These are phyloP conservation scores for Ceratobasidium sp. DNA, from an alignment of 1,284 basidiomycete species.

Conservation along the genomic window DNA sequence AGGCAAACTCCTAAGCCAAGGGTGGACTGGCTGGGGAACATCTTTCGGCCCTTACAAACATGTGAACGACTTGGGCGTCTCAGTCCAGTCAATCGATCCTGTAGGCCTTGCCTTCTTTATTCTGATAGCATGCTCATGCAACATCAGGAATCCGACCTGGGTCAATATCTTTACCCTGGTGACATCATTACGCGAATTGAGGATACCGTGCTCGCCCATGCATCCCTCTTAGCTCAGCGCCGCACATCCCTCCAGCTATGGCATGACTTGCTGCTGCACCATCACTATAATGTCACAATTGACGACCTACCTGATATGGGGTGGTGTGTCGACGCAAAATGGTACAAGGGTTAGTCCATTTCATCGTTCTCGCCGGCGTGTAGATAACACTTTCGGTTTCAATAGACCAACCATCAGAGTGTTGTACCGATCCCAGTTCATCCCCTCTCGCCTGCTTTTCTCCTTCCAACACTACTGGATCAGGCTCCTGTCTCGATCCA, in stretches of 20 bases:
- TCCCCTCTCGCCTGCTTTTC: conserved; percentile 37
- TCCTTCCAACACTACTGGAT: not conserved
- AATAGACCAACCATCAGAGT: conserved; percentile 26
- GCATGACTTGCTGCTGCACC: conserved; percentile 36
- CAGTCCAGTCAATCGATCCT: conserved; percentile 30
- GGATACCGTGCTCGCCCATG: conserved; percentile 26
- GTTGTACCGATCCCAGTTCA: conserved; percentile 18
- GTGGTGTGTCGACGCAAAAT: conserved; percentile 39
- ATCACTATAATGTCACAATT: conserved; percentile 32
- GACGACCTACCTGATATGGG: conserved; percentile 37
- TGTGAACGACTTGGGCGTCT: conserved; percentile 33
- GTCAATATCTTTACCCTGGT: conserved; percentile 22
- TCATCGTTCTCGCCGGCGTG: not conserved
- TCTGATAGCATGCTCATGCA: not conserved
- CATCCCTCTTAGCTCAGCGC: conserved; percentile 10
- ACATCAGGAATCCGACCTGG: conserved; percentile 11
- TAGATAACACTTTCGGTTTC: not conserved
- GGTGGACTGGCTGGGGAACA: conserved; percentile 41
- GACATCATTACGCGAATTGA: conserved; percentile 42
- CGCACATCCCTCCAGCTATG: conserved; percentile 35
- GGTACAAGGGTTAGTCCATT: conserved; percentile 30
- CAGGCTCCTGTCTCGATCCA: conserved; percentile 38
- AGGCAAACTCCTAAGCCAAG: conserved; percentile 11
- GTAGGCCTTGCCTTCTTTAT: conserved; percentile 20
- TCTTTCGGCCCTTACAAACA: conserved; percentile 38